A percentile compares a stretch with the other conserved stretches of the same genome.
These are phyloP conservation scores for Naganishia onofrii DNA, from an alignment of 768 basidiomycete species.

Conservation along the genomic window DNA sequence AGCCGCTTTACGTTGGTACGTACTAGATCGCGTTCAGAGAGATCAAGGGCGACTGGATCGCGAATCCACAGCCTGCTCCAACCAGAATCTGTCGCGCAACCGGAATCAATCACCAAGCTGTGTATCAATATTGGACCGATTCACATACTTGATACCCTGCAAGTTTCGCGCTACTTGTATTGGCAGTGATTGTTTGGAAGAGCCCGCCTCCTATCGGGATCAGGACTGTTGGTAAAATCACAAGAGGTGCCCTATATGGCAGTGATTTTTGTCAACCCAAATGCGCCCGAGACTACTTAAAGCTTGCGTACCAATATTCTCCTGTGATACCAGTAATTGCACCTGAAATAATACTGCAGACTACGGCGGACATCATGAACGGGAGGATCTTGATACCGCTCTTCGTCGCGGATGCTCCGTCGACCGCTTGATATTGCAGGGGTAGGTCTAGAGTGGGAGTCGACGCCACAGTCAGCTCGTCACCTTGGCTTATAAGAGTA, in stretches of 20 bases:
- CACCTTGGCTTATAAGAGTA: too few species aligned
- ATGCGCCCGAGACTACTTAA: background rate
- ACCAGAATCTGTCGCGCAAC: constrained; percentile 22
- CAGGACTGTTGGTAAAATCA: constrained; percentile 48
- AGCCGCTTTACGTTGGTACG: background rate
- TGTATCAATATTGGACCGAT: background rate
- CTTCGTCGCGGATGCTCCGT: constrained; percentile 45
- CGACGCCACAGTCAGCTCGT: background rate
- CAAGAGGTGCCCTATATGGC: constrained; percentile 44
- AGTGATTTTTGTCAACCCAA: too few species aligned
- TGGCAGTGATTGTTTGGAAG: constrained; percentile 50
- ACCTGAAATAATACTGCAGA: constrained; percentile 45
- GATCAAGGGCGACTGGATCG: constrained; percentile 47
- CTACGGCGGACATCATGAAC: constrained; percentile 49
- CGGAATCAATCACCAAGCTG: background rate
- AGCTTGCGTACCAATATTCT: constrained; percentile 45
- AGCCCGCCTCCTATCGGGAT: constrained; percentile 53
- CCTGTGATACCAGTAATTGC: constrained; percentile 47
- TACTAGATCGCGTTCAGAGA: constrained; percentile 44
- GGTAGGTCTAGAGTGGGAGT: constrained; percentile 39
- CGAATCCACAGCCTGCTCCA: constrained; percentile 52
- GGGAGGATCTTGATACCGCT: constrained; percentile 51
- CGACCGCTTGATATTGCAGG: constrained; percentile 41
- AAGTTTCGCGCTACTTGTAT: constrained; percentile 46
- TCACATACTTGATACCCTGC: constrained; percentile 54